A percentile compares a stretch with the other conserved stretches of the same genome.
Evolutionary conservation across 202 grass and related monocot species (phyloP).

Genomic region (Miscanthus sacchariflorus): DNA sequence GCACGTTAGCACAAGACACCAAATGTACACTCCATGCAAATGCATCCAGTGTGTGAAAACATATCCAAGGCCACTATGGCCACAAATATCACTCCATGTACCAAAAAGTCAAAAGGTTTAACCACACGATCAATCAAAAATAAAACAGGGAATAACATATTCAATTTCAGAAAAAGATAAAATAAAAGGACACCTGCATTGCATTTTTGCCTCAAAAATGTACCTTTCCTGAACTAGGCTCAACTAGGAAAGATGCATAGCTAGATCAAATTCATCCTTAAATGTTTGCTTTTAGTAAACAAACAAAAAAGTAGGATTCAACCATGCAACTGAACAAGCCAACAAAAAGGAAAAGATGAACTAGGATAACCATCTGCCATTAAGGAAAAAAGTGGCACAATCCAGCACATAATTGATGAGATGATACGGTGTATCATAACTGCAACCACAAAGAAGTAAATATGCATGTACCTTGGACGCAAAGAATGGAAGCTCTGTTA

Average conservation of each 20-base stretch:
- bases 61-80: background rate
- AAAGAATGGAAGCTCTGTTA: constrained; percentile 94
- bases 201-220: background rate
- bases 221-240: background rate
- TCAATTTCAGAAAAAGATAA: constrained; percentile 4
- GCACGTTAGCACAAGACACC: background rate
- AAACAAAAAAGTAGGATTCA: constrained; percentile 4
- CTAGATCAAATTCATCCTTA: constrained; percentile 10
- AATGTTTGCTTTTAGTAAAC: background rate
- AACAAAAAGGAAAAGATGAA: background rate
- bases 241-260: background rate
- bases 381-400: background rate
- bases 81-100: background rate
- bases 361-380: background rate
- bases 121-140: constrained; percentile 5
- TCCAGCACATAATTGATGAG: constrained; percentile 16
- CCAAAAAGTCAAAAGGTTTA: background rate
- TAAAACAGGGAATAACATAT: background rate
- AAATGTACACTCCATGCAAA: background rate
- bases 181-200: background rate
- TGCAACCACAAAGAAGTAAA: constrained; percentile 32
- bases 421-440: background rate
- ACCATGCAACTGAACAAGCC: constrained; percentile 8
- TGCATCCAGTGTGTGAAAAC: background rate
- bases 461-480: constrained; percentile 65